Evolutionary conservation across 2,329 filamentous ascomycete species (phyloP).

Genomic region (Colletotrichum sp.): DNA sequence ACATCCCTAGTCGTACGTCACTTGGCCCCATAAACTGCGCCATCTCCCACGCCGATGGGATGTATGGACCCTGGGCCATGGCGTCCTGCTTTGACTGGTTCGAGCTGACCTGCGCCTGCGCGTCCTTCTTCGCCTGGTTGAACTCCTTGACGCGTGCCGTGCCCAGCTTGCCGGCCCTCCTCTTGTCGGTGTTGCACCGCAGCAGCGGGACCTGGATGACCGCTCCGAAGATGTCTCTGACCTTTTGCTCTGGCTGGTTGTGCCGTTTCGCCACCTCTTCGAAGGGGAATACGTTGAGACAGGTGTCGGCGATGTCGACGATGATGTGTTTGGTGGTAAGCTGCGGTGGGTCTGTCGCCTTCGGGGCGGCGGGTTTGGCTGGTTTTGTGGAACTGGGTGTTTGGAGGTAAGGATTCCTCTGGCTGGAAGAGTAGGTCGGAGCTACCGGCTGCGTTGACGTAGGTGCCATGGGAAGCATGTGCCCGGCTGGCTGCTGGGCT

Average conservation of each 20-base stretch:
- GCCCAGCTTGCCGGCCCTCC: conserved; percentile 44
- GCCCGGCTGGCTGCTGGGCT: neutral
- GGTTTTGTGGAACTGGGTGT: neutral
- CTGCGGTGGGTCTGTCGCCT: conserved; percentile 25
- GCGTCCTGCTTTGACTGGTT: neutral
- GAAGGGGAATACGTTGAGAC: conserved; percentile 50
- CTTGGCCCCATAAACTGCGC: conserved; percentile 17
- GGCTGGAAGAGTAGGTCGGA: neutral
- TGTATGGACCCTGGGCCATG: neutral
- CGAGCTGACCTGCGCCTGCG: conserved; percentile 19
- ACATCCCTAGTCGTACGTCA: neutral
- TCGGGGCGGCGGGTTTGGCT: neutral
- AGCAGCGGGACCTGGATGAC: conserved; percentile 54
- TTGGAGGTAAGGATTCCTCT: neutral
- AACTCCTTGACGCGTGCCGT: conserved; percentile 48
- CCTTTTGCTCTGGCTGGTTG: conserved; percentile 43
- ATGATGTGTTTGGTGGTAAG: conserved; percentile 43
- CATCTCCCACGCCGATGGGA: conserved; percentile 15
- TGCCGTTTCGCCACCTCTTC: conserved; percentile 50
- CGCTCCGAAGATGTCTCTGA: conserved; percentile 51
- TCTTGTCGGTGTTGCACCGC: conserved; percentile 48
- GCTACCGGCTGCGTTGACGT: neutral
- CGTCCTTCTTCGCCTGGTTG: conserved; percentile 42
- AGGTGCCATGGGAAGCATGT: neutral
- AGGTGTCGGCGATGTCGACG: conserved; percentile 54